These are phyloP conservation scores for Penicillium silybi DNA, from an alignment of 495 filamentous ascomycete genomes.

Conservation along the genomic window DNA sequence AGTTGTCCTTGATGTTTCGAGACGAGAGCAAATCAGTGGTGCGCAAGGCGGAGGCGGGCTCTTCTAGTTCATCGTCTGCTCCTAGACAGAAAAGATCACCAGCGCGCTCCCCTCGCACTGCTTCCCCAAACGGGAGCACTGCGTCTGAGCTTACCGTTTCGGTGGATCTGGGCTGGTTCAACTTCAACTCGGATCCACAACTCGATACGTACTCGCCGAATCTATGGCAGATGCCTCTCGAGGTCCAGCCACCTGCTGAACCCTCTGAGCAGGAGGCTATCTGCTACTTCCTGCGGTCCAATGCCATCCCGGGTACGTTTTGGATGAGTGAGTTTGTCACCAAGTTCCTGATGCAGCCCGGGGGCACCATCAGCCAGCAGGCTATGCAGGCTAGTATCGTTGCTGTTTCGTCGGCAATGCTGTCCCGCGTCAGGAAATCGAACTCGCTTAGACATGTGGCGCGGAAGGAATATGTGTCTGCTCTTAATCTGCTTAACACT, in stretches of 20 bases:
- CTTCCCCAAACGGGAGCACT: conserved; percentile 20
- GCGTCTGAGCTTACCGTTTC: conserved; percentile 1
- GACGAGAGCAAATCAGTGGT: conserved; percentile 67
- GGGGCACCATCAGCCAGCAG: conserved; percentile 21
- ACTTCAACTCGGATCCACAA: conserved; percentile 19
- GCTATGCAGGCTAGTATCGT: conserved; percentile 43
- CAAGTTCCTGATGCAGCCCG: conserved; percentile 18
- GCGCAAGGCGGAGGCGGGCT: conserved; percentile 53
- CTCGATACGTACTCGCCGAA: conserved; percentile 2
- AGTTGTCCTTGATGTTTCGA: conserved; percentile 66
- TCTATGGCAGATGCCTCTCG: conserved; percentile 12
- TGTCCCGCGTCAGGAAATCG: conserved; percentile 39
- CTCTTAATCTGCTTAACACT: conserved; percentile 45
- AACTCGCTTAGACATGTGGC: conserved; percentile 34
- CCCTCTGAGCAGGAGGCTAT: conserved; percentile 35
- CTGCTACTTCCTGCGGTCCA: conserved; percentile 42
- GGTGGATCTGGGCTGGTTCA: conserved; percentile 11
- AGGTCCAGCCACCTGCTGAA: conserved; percentile 21
- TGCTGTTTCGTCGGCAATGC: conserved; percentile 50
- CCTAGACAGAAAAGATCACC: conserved; percentile 8
- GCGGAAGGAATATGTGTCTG: conserved; percentile 45
- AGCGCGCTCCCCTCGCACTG: conserved; percentile 12
- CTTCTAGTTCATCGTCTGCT: conserved; percentile 9
- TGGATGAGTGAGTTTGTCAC: conserved; percentile 27
- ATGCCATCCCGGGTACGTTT: conserved; percentile 33